Evolutionary conservation across 805 yeast species (phyloP).

Genomic region (Sugiyamaella chiloensis): DNA sequence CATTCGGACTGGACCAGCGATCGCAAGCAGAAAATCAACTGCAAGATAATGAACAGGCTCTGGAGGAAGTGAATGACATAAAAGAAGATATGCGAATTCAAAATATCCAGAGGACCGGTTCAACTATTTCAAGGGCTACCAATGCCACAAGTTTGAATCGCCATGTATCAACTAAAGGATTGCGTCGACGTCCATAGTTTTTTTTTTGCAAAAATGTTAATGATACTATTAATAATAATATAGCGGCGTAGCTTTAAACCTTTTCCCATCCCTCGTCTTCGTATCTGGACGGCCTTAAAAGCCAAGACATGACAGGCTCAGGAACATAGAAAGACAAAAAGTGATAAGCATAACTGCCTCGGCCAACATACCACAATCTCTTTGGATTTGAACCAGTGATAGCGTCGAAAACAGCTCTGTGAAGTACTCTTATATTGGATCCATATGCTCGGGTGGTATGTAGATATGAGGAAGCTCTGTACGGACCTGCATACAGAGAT

Average conservation of each 20-base stretch:
- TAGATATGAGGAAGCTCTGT: conserved; percentile 31
- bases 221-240: not conserved
- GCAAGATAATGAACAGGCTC: conserved; percentile 3
- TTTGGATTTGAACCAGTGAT: conserved; percentile 28
- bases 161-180: conserved; percentile 4
- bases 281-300: conserved; percentile 32
- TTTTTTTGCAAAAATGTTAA: not conserved
- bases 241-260: not conserved
- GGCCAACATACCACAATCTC: conserved; percentile 34
- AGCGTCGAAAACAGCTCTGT: conserved; percentile 32
- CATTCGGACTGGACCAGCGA: conserved; percentile 1
- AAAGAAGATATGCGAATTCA: not conserved
- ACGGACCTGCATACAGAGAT: conserved; percentile 35
- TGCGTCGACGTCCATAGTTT: conserved; percentile 2
- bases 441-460: conserved; percentile 32
- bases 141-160: conserved; percentile 8
- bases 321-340: conserved; percentile 29
- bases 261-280: conserved; percentile 24
- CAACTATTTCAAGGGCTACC: conserved; percentile 9
- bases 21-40: too few relatives aligned
- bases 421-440: conserved; percentile 29
- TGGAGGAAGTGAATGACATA: conserved; percentile 9
- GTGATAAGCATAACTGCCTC: conserved; percentile 33
- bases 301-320: conserved; percentile 35
- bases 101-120: conserved; percentile 1